These are phyloP conservation scores for Paecilomyces niveus DNA, from an alignment of 2,329 filamentous ascomycete species.

Conservation along the genomic window DNA sequence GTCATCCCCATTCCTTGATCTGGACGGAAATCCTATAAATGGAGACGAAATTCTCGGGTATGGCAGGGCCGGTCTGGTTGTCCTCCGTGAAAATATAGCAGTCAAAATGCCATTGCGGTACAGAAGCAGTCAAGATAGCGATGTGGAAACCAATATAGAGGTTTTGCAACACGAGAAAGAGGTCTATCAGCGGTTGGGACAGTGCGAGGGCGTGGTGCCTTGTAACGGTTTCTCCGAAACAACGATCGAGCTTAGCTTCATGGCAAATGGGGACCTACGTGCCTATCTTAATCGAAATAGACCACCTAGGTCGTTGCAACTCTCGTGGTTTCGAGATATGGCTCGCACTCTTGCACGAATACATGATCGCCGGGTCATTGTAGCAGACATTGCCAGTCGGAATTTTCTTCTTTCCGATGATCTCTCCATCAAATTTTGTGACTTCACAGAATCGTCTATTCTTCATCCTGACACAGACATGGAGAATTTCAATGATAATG, in stretches of 20 bases:
- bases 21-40: slow-evolving; percentile 4
- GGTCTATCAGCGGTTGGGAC: slow-evolving; percentile 7
- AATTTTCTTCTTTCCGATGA: slow-evolving; percentile 21
- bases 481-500: slow-evolving; percentile 17
- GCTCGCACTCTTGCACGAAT: slow-evolving; percentile 16
- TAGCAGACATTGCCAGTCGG: slow-evolving; percentile 19
- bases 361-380: slow-evolving; percentile 18
- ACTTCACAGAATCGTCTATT: slow-evolving; percentile 16
- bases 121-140: slow-evolving; percentile 8
- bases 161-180: slow-evolving; percentile 12
- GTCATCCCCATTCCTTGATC: too few species aligned
- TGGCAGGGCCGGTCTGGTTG: slow-evolving; percentile 9
- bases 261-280: slow-evolving; percentile 20
- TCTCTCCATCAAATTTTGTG: slow-evolving; percentile 13
- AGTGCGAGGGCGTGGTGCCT: slow-evolving; percentile 10
- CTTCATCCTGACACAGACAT: slow-evolving; percentile 18
- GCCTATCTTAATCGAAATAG: slow-evolving; percentile 10
- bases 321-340: slow-evolving; percentile 18
- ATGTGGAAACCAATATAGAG: slow-evolving; percentile 10
- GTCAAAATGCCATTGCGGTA: slow-evolving; percentile 13
- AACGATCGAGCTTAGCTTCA: slow-evolving; percentile 13
- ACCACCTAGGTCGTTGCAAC: slow-evolving; percentile 13
- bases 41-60: slow-evolving; percentile 7
- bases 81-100: slow-evolving; percentile 9
- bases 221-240: slow-evolving; percentile 4